Conservation (phyloP, 169 alveolate genomes). For the Cryptosporidium meleagridis region DNA sequence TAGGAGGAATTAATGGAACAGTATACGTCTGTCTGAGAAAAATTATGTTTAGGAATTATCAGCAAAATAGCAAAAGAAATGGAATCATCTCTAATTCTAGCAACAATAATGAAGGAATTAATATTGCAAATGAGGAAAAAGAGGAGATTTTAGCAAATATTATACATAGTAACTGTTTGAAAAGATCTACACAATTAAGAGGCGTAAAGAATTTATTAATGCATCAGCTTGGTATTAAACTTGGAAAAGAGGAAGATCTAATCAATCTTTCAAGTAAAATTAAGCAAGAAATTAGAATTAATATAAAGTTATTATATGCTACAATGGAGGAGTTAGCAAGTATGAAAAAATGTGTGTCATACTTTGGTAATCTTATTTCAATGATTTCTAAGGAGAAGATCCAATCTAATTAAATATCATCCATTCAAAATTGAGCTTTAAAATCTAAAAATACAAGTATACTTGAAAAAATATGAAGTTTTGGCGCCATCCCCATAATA, state of each 20-base stretch:
- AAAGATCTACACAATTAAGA: neutral
- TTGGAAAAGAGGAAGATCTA: neutral
- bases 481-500: slow-evolving; percentile 4
- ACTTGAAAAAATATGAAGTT: neutral
- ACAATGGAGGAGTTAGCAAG: slow-evolving; percentile 16
- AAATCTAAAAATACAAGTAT: neutral
- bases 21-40: slow-evolving; percentile 45
- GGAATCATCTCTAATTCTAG: too few species aligned
- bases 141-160: slow-evolving; percentile 14
- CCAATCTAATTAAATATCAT: too few species aligned
- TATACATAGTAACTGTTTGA: slow-evolving; percentile 3
- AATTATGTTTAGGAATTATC: neutral
- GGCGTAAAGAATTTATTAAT: slow-evolving; percentile 4
- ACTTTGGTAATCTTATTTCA: neutral
- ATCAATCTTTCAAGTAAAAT: neutral
- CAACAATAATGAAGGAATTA: too few species aligned
- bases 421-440: too few species aligned
- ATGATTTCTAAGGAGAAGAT: neutral
- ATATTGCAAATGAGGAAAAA: neutral
- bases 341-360: slow-evolving; percentile 31
- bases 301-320: slow-evolving; percentile 18
- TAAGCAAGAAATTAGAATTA: slow-evolving; percentile 39
- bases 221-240: neutral
- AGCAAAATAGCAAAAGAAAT: too few species aligned
- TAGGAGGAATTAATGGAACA: slow-evolving; percentile 27